Percentiles rank a stretch among this genome's conserved stretches.
These are phyloP conservation scores for Tolypocladium capitatum DNA, from an alignment of 2,329 filamentous ascomycete genomes.

Conservation along the genomic window DNA sequence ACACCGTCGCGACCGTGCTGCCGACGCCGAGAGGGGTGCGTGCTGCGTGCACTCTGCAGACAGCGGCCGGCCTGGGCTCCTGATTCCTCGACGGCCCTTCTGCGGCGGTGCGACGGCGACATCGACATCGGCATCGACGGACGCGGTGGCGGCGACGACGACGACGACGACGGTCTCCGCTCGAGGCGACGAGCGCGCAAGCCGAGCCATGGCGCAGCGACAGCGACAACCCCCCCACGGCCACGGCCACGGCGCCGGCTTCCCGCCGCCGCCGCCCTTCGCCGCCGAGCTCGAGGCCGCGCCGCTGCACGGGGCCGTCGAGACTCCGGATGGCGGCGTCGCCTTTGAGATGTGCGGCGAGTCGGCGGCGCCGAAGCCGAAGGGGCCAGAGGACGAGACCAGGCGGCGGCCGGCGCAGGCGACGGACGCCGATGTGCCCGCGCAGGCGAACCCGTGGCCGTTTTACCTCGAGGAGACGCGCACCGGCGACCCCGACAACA, in stretches of 20 bases:
- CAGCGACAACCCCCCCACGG: not conserved
- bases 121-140: not conserved
- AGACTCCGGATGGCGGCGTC: slow-evolving; percentile 9
- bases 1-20: not conserved
- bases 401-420: slow-evolving; percentile 1
- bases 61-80: not conserved
- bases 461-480: slow-evolving; percentile 13
- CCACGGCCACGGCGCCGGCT: not conserved
- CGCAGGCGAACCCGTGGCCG: slow-evolving; percentile 16
- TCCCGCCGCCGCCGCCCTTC: slow-evolving; percentile 14
- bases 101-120: not conserved
- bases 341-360: slow-evolving; percentile 21
- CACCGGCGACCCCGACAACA: not conserved
- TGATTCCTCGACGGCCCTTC: not conserved
- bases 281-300: slow-evolving; percentile 17
- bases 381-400: slow-evolving; percentile 3
- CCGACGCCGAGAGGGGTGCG: too few species aligned
- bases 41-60: not conserved
- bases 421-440: not conserved
- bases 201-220: slow-evolving; percentile 6
- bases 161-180: not conserved
- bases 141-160: slow-evolving; percentile 1
- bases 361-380: slow-evolving; percentile 5
- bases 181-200: not conserved
- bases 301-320: slow-evolving; percentile 5